Percentiles rank a stretch among this genome's conserved stretches.
phyloP scores from a whole-genome alignment of 2,329 filamentous ascomycete genomes.

The Biscogniauxia sp. region DNA sequence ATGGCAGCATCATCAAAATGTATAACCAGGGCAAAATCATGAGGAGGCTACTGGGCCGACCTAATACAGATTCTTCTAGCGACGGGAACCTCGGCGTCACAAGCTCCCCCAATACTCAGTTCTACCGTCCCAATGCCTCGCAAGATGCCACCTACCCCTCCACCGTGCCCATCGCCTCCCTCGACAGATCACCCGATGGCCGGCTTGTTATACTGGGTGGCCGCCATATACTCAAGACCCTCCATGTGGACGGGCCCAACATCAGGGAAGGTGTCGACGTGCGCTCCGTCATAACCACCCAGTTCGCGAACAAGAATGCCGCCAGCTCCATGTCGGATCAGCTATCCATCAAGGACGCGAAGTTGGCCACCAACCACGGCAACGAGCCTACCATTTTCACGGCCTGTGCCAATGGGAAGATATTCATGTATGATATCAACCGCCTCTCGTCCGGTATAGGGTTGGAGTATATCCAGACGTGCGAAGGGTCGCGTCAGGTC shows the following conservation, averaged over 20 bases:
- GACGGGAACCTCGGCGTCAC: constrained; percentile 45
- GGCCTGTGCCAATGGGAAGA: constrained; percentile 62
- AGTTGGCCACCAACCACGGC: constrained; percentile 47
- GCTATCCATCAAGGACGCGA: constrained; percentile 62
- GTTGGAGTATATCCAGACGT: constrained; percentile 55
- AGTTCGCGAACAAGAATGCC: constrained; percentile 42
- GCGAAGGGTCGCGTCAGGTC: constrained; percentile 62
- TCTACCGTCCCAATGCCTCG: constrained; percentile 52
- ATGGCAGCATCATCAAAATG: constrained; percentile 37
- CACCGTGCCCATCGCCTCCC: constrained; percentile 52
- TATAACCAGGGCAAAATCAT: constrained; percentile 57
- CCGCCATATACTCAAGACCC: constrained; percentile 59
- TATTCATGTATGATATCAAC: constrained; percentile 61
- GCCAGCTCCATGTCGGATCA: constrained; percentile 49
- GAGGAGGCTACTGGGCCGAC: constrained; percentile 59
- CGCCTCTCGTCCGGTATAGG: constrained; percentile 46
- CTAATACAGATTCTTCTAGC: constrained; percentile 45
- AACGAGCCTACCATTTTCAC: constrained; percentile 57
- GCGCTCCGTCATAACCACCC: constrained; percentile 52
- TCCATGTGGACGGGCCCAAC: constrained; percentile 52
- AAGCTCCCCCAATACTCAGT: constrained; percentile 42
- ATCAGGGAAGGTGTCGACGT: constrained; percentile 59
- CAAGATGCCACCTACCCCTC: constrained; percentile 55
- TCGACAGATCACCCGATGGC: constrained; percentile 59
- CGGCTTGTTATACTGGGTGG: constrained; percentile 56